Evolutionary conservation across 352 stramenopile genomes (phyloP), one percentile per base, ranked within the genome.

Genomic region (Blastocystis sp.): DNA sequence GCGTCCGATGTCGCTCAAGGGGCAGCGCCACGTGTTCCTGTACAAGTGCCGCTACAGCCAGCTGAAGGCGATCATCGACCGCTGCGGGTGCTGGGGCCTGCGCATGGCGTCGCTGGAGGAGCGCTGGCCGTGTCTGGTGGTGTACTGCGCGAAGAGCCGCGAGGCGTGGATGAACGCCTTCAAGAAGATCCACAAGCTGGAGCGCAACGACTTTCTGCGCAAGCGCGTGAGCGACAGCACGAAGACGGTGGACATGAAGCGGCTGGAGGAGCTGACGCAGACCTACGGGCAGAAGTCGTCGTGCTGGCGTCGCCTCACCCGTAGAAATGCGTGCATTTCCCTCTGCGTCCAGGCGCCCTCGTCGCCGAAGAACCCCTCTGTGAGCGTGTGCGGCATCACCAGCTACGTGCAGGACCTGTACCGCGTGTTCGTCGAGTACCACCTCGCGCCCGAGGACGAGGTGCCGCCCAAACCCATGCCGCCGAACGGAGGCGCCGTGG

Each of bases 151-250:
- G 31, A 80, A 77, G 60, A 51, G 45, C 59, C 37, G 61, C 31
- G 79, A 89, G 19, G 29, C 26, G 0, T 89, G 79, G 79, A 79
- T 79, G 60, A 89, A 78, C 55, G 79, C 79, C 3, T 89, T 89
- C 41, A 26, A 66, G 24, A 79, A 61, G 29, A 89, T 89, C 55
- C 60, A 79, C 24, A 89, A 89, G 50, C 37, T 89, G n/a, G 79
- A 89, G 63, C 41, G 62, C 13, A 29, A 2, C 2, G 33, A 79
- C 41, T 89, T 89, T 29, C 37, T 69, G 50, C 79, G 79, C 31
- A 79, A 55, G 45, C 70, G 70, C 1, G 50, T 89, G 31, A 45
- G 37, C 26, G 79, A 89, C 33, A 89, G 63, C n/a, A n/a, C 70
- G 51, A 33, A 85, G n/a, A 85, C 26, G n/a, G 67, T 89, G 45